Evolutionary conservation across 1,284 basidiomycete species (phyloP).

Genomic region (Crepidotus sp.): DNA sequence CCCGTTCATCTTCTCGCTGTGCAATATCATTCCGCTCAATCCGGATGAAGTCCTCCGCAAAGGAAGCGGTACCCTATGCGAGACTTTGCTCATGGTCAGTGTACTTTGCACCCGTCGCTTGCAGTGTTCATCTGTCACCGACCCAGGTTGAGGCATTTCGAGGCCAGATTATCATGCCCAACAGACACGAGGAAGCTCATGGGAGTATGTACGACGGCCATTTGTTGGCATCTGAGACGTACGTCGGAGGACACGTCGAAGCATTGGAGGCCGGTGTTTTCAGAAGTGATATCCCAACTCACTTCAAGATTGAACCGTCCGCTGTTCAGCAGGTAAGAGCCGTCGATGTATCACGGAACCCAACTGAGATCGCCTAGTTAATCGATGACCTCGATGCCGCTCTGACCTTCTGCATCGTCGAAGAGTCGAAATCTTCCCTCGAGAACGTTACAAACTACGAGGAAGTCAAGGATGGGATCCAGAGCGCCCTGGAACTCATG

Average conservation of each 20-base stretch:
- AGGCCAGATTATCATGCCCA: constrained; percentile 94
- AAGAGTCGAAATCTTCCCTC: constrained; percentile 78
- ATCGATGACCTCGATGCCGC: constrained; percentile 93
- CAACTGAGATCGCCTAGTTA: constrained; percentile 44
- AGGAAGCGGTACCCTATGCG: constrained; percentile 93
- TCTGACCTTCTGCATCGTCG: constrained; percentile 80
- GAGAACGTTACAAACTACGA: constrained; percentile 94
- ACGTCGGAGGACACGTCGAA: constrained; percentile 98
- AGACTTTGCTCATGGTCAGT: constrained; percentile 94
- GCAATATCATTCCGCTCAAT: constrained; percentile 97
- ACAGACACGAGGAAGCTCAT: constrained; percentile 89
- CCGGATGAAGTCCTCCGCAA: constrained; percentile 97
- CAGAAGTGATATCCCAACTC: constrained; percentile 88
- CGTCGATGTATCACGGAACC: constrained; percentile 11
- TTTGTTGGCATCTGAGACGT: constrained; percentile 93
- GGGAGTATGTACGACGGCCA: constrained; percentile 95
- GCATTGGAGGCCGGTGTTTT: constrained; percentile 98
- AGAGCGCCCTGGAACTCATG: constrained; percentile 75
- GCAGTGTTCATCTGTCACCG: not conserved
- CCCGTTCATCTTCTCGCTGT: constrained; percentile 98
- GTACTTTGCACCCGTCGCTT: not conserved
- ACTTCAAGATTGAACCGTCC: constrained; percentile 90
- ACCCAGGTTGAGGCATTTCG: constrained; percentile 89
- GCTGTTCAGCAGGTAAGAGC: constrained; percentile 74
- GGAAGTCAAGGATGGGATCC: constrained; percentile 81